Conservation (phyloP, 1,284 basidiomycete species). For the Ceratobasidium sp. region DNA sequence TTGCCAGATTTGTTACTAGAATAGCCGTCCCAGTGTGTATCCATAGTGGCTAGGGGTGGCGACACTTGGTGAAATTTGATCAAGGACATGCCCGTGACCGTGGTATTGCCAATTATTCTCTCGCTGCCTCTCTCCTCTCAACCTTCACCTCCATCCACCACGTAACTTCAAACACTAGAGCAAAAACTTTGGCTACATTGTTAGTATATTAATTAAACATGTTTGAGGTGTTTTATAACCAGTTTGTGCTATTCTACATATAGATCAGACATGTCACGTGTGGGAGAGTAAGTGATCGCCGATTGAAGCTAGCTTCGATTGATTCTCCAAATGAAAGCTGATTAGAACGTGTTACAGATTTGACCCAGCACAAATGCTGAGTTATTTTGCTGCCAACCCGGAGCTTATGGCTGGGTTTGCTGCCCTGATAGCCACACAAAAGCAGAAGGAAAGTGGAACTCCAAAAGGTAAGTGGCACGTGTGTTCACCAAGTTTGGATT, state of each 20-base stretch:
- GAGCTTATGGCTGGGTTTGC: neutral
- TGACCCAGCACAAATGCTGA: too few relatives aligned
- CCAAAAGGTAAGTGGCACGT: too few relatives aligned
- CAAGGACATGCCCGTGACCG: neutral
- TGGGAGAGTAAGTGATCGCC: neutral
- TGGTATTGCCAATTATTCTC: neutral
- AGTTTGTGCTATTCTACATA: too few relatives aligned
- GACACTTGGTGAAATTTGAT: neutral
- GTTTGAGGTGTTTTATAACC: too few relatives aligned
- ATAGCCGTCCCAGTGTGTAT: neutral
- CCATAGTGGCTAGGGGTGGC: constrained; percentile 11
- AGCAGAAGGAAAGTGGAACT: too few relatives aligned
- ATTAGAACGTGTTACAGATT: neutral
- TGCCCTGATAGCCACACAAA: too few relatives aligned
- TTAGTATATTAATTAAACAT: too few relatives aligned
- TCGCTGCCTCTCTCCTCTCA: neutral
- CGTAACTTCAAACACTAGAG: neutral
- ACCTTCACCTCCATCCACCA: neutral
- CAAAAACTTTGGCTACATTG: too few relatives aligned
- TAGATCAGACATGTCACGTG: neutral
- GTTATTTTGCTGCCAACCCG: neutral
- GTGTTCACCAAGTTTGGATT: too few relatives aligned
- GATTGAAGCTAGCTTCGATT: too few relatives aligned
- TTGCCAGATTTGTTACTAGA: neutral
- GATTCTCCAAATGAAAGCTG: neutral